phyloP scores from a whole-genome alignment of 345 rosid species.

The Atalantia buxifolia region DNA sequence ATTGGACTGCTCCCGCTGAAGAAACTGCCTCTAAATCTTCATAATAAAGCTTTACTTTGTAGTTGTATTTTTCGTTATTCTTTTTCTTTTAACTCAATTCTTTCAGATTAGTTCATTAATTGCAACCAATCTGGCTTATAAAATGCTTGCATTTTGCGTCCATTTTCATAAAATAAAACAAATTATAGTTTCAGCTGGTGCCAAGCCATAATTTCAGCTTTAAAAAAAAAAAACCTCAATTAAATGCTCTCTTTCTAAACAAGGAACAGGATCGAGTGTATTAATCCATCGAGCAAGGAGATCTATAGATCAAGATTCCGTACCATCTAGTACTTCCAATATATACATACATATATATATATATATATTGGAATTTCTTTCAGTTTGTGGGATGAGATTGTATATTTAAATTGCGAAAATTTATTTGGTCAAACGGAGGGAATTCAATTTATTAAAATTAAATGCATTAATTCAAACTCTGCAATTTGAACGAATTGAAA shows the following conservation, averaged over 20 bases:
- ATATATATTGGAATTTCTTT: too few species aligned
- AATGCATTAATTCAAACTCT: too few species aligned
- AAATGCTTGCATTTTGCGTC: neutral
- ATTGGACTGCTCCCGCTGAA: slow-evolving; percentile 40
- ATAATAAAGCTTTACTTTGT: neutral
- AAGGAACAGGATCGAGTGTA: too few species aligned
- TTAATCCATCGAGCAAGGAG: neutral
- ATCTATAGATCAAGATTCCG: neutral
- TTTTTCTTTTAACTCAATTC: neutral
- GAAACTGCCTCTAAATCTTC: slow-evolving; percentile 13
- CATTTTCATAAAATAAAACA: neutral
- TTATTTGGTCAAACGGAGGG: too few species aligned
- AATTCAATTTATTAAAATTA: too few species aligned
- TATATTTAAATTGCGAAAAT: too few species aligned
- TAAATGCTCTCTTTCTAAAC: too few species aligned
- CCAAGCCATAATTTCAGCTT: neutral
- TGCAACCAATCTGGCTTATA: neutral
- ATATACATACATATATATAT: too few species aligned
- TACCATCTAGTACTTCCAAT: neutral
- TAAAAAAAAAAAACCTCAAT: too few species aligned
- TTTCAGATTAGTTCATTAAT: neutral
- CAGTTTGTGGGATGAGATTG: too few species aligned
- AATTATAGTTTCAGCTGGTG: neutral
- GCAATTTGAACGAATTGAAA: neutral
- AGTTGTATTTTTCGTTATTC: neutral